Percentiles rank a stretch among this genome's conserved stretches.
Conservation (phyloP, 441 rosid species). For the Lepidium campestre region DNA sequence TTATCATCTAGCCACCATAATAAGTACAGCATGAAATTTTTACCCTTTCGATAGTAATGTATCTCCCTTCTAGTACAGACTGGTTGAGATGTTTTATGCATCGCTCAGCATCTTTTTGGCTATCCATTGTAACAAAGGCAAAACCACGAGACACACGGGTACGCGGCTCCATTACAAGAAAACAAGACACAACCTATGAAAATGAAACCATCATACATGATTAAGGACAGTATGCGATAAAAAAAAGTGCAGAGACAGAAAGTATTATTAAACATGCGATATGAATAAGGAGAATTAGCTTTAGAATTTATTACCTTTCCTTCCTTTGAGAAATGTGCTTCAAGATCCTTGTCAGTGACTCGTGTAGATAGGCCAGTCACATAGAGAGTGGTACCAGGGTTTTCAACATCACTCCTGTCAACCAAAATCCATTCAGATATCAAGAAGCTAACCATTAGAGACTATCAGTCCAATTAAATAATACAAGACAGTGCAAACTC, state of each 20-base stretch:
- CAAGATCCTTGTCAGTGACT: constrained; percentile 82
- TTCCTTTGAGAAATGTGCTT: constrained; percentile 91
- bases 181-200: constrained; percentile 75
- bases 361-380: constrained; percentile 94
- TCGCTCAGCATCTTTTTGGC: constrained; percentile 71
- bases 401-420: constrained; percentile 42
- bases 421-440: constrained; percentile 6
- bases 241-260: background rate
- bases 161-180: constrained; percentile 94
- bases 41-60: constrained; percentile 98
- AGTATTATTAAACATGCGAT: background rate
- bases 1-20: constrained; percentile 15
- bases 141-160: constrained; percentile 92
- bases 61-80: constrained; percentile 89
- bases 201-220: background rate
- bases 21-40: constrained; percentile 1
- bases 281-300: background rate
- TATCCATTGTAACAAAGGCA: constrained; percentile 89
- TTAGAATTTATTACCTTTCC: constrained; percentile 63
- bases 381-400: constrained; percentile 83
- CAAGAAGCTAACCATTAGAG: background rate
- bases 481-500: background rate
- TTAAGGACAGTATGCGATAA: background rate
- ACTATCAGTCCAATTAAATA: background rate
- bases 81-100: constrained; percentile 94